Evolutionary conservation across 163 green algal genomes (phyloP).

Genomic region (Chlorella variabilis): DNA sequence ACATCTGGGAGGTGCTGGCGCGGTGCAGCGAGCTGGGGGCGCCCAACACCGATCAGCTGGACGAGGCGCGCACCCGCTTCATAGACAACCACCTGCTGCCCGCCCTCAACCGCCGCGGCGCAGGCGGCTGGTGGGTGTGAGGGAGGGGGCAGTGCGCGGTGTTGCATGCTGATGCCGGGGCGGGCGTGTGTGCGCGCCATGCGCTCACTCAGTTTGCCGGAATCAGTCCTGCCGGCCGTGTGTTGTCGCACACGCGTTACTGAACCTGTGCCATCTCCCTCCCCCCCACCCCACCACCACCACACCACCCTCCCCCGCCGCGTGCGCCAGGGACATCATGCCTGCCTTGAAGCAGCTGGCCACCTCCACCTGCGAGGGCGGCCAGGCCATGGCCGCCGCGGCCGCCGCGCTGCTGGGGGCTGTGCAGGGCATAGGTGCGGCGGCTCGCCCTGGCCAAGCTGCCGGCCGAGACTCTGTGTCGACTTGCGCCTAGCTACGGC

Average conservation of each 20-base stretch:
- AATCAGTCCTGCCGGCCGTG: too few relatives aligned
- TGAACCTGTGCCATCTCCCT: too few relatives aligned
- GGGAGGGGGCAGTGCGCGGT: too few relatives aligned
- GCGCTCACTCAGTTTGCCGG: too few relatives aligned
- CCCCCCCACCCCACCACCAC: too few relatives aligned
- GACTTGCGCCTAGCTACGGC: too few relatives aligned
- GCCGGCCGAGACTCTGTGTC: too few relatives aligned
- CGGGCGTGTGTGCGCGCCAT: too few relatives aligned
- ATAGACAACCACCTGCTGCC: conserved; percentile 44
- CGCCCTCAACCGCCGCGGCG: conserved; percentile 33
- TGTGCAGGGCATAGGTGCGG: conserved; percentile 9
- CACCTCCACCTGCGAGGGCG: not conserved
- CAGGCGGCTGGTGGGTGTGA: conserved; percentile 34
- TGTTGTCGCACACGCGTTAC: too few relatives aligned
- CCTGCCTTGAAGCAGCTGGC: conserved; percentile 14
- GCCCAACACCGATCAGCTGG: not conserved
- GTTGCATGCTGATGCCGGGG: too few relatives aligned
- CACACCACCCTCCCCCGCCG: too few relatives aligned
- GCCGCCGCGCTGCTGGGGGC: not conserved
- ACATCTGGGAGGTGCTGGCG: conserved; percentile 16
- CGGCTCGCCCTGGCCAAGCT: too few relatives aligned
- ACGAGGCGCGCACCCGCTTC: conserved; percentile 19
- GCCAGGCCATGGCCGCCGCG: not conserved
- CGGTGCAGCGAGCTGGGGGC: conserved; percentile 21
- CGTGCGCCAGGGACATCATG: conserved; percentile 28